Percentiles rank a stretch among this genome's conserved stretches.
phyloP scores from a whole-genome alignment of 352 stramenopile species.

The Phytopythium vexans region DNA sequence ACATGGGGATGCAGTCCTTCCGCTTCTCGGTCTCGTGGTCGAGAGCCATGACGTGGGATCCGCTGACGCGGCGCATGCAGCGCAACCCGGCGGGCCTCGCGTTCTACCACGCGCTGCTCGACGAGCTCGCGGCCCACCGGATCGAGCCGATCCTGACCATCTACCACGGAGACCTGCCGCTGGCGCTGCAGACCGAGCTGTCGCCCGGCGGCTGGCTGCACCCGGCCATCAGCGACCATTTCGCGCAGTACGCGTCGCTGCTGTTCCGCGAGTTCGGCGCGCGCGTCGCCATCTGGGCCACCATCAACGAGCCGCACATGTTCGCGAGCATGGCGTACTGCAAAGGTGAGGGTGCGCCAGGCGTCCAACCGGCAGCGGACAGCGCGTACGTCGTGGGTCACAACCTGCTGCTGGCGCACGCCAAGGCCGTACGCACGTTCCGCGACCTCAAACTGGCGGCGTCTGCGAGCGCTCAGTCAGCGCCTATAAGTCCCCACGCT shows the following conservation, averaged over 20 bases:
- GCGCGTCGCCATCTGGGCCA: slow-evolving; percentile 1
- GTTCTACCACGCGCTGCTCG: slow-evolving; percentile 49
- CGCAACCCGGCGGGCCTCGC: slow-evolving; percentile 79
- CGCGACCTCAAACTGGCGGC: slow-evolving; percentile 16
- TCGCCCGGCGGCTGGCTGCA: slow-evolving; percentile 3
- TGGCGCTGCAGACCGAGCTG: slow-evolving; percentile 3
- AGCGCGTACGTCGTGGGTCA: slow-evolving; percentile 33
- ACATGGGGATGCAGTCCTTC: slow-evolving; percentile 89
- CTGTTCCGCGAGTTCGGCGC: slow-evolving; percentile 3
- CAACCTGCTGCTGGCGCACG: slow-evolving; percentile 80
- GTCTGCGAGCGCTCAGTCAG: neutral
- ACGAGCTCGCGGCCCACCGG: neutral
- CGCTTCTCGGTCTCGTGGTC: slow-evolving; percentile 86
- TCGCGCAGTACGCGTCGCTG: neutral
- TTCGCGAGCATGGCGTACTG: neutral
- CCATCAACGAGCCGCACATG: slow-evolving; percentile 6
- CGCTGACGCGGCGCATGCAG: slow-evolving; percentile 24
- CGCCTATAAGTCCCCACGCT: slow-evolving; percentile 13
- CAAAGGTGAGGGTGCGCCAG: no score
- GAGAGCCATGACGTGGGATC: slow-evolving; percentile 80
- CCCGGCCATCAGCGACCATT: neutral
- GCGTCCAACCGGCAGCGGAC: no score
- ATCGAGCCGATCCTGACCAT: slow-evolving; percentile 54
- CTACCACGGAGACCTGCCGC: slow-evolving; percentile 2
- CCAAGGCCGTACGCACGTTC: slow-evolving; percentile 64